These are phyloP conservation scores for Bryum argenteum DNA, from an alignment of 225 moss, liverwort and hornwort species.

Conservation along the genomic window DNA sequence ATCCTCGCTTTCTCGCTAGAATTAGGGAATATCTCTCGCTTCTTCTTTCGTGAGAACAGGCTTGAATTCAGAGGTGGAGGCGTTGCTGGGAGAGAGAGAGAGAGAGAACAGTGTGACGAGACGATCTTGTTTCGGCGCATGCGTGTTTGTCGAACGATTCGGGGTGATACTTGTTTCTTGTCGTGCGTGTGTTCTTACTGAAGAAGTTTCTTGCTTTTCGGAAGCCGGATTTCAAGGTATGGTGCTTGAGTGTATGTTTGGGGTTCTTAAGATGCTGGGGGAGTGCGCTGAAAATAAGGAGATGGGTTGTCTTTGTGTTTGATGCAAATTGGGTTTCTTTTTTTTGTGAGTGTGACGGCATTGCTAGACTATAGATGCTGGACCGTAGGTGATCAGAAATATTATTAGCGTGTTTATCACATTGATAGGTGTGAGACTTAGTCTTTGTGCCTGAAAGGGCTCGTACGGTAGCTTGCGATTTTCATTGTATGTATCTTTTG, in stretches of 20 bases:
- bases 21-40: background rate
- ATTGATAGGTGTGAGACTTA: no score
- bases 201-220: background rate
- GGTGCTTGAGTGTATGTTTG: background rate
- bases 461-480: no score
- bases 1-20: background rate
- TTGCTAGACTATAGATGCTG: no score
- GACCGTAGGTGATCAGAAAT: no score
- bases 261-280: background rate
- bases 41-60: background rate
- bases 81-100: no score
- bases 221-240: constrained; percentile 6
- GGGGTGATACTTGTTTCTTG: background rate
- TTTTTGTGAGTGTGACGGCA: no score
- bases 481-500: no score
- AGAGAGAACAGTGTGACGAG: background rate
- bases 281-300: no score
- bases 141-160: background rate
- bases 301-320: background rate
- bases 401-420: no score
- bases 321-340: no score
- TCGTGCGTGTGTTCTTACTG: background rate
- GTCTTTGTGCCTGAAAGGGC: no score
- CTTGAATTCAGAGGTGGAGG: background rate
- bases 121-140: background rate